Evolutionary conservation across 2,329 filamentous ascomycete genomes (phyloP).

Genomic region (Xylogone sp.): DNA sequence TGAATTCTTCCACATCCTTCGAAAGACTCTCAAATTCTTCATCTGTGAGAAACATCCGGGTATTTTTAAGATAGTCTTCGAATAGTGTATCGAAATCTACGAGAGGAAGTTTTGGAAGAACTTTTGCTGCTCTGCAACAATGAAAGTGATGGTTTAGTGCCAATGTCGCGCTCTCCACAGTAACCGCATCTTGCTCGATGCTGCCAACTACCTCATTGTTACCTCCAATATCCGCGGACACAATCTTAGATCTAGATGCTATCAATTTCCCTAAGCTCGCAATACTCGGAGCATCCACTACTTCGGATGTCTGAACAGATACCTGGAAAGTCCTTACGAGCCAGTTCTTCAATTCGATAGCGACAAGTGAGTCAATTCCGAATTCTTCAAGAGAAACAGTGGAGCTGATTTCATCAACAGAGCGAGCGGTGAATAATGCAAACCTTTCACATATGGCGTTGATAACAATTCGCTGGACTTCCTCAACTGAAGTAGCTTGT

Average conservation of each 20-base stretch:
- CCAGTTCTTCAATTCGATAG: slow-evolving; percentile 14
- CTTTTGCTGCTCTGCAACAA: slow-evolving; percentile 2
- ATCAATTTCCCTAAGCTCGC: slow-evolving; percentile 20
- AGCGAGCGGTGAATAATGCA: slow-evolving; percentile 15
- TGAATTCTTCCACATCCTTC: slow-evolving; percentile 5
- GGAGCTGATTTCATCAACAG: slow-evolving; percentile 13
- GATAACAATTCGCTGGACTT: slow-evolving; percentile 14
- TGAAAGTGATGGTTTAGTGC: slow-evolving; percentile 4
- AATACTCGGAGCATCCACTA: slow-evolving; percentile 23
- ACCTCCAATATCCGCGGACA: slow-evolving; percentile 3
- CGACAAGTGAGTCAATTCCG: slow-evolving; percentile 16
- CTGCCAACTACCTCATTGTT: not conserved
- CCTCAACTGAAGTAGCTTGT: slow-evolving; percentile 3
- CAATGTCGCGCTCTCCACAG: not conserved
- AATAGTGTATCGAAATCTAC: slow-evolving; percentile 9
- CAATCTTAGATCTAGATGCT: slow-evolving; percentile 22
- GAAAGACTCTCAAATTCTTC: slow-evolving; percentile 4
- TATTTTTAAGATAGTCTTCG: slow-evolving; percentile 2
- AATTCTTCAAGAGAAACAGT: slow-evolving; percentile 15
- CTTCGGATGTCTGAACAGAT: slow-evolving; percentile 24
- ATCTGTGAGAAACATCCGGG: slow-evolving; percentile 1
- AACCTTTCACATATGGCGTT: slow-evolving; percentile 17
- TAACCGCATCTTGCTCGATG: not conserved
- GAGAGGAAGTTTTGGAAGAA: slow-evolving; percentile 10
- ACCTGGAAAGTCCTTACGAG: slow-evolving; percentile 19